Evolutionary conservation across 2,329 filamentous ascomycete species (phyloP).

Genomic region (Aspergillus japonicus): DNA sequence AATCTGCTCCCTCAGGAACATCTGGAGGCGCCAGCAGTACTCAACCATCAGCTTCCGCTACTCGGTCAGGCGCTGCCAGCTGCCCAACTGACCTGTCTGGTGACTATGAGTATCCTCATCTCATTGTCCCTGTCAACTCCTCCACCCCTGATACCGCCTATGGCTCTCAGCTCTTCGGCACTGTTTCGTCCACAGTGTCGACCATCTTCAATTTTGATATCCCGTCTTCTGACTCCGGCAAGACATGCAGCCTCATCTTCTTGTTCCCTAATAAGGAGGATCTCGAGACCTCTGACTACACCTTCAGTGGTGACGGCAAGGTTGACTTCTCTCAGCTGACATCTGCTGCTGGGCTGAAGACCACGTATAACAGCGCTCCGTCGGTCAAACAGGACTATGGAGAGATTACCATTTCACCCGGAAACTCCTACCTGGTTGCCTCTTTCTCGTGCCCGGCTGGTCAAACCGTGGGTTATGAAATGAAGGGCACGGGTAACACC

Average conservation of each 20-base stretch:
- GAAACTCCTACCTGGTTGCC: conserved; percentile 54
- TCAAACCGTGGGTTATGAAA: conserved; percentile 52
- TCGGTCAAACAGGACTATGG: conserved; percentile 46
- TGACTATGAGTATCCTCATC: conserved; percentile 58
- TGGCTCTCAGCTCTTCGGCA: conserved; percentile 58
- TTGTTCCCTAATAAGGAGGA: conserved; percentile 58
- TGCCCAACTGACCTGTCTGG: conserved; percentile 50
- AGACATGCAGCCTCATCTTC: conserved; percentile 65
- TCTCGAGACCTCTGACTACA: conserved; percentile 61
- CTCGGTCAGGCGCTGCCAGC: conserved; percentile 19
- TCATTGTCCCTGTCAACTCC: conserved; percentile 62
- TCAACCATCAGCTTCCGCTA: conserved; percentile 16
- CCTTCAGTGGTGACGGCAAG: conserved; percentile 54
- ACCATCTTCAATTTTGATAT: conserved; percentile 71
- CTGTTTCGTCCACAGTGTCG: conserved; percentile 53
- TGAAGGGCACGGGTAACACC: conserved; percentile 53
- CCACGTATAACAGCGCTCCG: conserved; percentile 57
- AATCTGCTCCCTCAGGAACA: not conserved
- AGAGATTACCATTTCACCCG: conserved; percentile 49
- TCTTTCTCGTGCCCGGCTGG: conserved; percentile 58
- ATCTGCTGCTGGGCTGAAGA: conserved; percentile 46
- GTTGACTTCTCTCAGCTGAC: conserved; percentile 55
- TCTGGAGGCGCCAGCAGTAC: conserved; percentile 6
- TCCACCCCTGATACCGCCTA: conserved; percentile 51
- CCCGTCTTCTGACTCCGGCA: conserved; percentile 52